Base-by-base conservation (phyloP, 345 rosid genomes). In the Aquilaria malaccensis region DNA sequence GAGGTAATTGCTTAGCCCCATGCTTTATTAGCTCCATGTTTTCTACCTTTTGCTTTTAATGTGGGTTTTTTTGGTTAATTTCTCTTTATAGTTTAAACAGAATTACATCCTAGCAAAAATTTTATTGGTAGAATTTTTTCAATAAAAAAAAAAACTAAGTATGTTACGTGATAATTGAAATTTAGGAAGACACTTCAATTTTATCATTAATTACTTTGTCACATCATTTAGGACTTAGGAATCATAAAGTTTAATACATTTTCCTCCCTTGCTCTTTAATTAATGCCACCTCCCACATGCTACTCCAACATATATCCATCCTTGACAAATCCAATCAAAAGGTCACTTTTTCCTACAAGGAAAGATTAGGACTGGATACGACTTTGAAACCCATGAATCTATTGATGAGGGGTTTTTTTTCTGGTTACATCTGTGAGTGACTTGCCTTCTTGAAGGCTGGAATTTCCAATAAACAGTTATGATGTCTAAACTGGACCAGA, bases 331-430 rank as follows among this genome's bases (percentile, higher is more conserved):
- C 74, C 72, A 76, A 71, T 73, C 78, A 73, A 68, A 73, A 79
- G 61, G 74, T 49, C 61, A 54, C 71, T 56, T 61, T 64, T 67
- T 30, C 58, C 6, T 32, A 32, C 29, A 9, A 52, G 62, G 60
- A 45, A 61, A 53, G 59, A 72, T 67, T 55, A 56, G 64, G 78
- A 70, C 66, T 56, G 45, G 70, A 68, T 70, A 66, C 13, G 22
- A 22, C 22, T 72, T 76, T 73, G 62, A 70, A 66, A 70, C 76
- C 80, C 72, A 72, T 67, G 76, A 72, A 67, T 72, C 83, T 70
- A 66, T 69, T 60, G 49, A 67, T 62, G 49, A 53, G 76, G 65
- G 65, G 50, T 31, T 70, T 59, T 63, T 70, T 70, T 67, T 54
- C 63, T 7, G 1, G 22, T 22, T 22, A 22, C 22, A 22, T 22